Conservation (phyloP, 176 grass and related monocot genomes). For the Bothriochloa decipiens region DNA sequence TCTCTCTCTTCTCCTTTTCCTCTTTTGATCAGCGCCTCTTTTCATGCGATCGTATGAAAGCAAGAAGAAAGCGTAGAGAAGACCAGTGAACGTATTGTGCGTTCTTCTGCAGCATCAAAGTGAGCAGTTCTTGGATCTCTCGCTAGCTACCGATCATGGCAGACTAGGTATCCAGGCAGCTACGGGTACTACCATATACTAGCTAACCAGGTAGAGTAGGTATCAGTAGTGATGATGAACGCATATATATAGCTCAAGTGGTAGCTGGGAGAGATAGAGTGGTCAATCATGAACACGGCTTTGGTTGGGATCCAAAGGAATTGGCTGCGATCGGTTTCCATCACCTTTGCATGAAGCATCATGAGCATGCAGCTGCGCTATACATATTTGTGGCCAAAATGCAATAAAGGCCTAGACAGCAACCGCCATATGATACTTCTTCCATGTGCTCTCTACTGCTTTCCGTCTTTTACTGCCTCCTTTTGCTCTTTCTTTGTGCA, state of each 20-base stretch:
- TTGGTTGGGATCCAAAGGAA: conserved; percentile 53
- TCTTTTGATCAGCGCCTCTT: conserved; percentile 50
- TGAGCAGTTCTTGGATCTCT: conserved; percentile 52
- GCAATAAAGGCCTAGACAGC: conserved; percentile 25
- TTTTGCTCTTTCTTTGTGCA: conserved; percentile 27
- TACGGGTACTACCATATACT: background rate
- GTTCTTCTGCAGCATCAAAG: conserved; percentile 31
- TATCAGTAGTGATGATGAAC: conserved; percentile 1
- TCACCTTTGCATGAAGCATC: conserved; percentile 34
- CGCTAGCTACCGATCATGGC: conserved; percentile 43
- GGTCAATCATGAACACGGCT: conserved; percentile 22
- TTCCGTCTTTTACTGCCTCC: conserved; percentile 29
- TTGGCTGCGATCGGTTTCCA: conserved; percentile 11
- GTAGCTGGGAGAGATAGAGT: conserved; percentile 31
- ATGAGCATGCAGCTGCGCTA: conserved; percentile 41
- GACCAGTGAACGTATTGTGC: conserved; percentile 16
- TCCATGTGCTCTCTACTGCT: conserved; percentile 36
- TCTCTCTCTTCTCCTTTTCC: conserved; percentile 14
- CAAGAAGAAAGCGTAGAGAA: conserved; percentile 34
- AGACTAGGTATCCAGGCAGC: conserved; percentile 9
- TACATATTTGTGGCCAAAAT: background rate
- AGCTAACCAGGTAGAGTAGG: background rate
- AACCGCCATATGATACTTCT: conserved; percentile 30
- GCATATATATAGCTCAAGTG: background rate
- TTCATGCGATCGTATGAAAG: conserved; percentile 48